A percentile compares a stretch with the other conserved stretches of the same genome.
These are phyloP conservation scores for Aspergillus conjunctus DNA, from an alignment of 495 filamentous ascomycete genomes.

Conservation along the genomic window DNA sequence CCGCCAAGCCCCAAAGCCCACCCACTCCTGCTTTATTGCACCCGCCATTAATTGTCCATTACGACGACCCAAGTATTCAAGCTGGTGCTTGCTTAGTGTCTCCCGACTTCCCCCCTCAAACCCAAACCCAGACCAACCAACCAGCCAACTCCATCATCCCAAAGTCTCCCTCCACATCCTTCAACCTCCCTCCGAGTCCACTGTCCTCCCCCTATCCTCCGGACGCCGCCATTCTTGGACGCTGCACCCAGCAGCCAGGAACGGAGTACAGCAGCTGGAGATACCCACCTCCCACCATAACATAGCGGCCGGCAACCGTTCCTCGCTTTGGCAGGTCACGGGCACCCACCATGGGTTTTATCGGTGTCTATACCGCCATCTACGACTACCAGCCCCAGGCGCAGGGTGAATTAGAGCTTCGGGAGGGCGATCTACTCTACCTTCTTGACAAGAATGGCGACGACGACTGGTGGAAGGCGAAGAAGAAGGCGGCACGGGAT, in stretches of 20 bases:
- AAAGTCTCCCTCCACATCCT: conserved; percentile 5
- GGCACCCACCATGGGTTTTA: conserved; percentile 64
- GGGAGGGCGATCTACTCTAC: conserved; percentile 89
- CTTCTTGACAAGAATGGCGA: conserved; percentile 86
- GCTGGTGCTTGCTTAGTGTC: too few species aligned
- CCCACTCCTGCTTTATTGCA: too few species aligned
- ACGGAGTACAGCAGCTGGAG: conserved; percentile 15
- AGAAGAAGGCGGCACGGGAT: conserved; percentile 89
- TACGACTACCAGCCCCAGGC: conserved; percentile 93
- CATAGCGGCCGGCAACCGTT: conserved; percentile 6
- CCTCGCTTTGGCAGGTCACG: conserved; percentile 18
- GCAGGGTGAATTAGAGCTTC: conserved; percentile 82
- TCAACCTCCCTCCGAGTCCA: background rate
- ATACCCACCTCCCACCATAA: conserved; percentile 2
- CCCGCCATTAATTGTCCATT: background rate
- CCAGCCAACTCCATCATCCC: conserved; percentile 13
- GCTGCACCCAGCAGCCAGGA: conserved; percentile 25
- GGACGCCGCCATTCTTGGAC: conserved; percentile 14
- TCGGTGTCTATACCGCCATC: conserved; percentile 87
- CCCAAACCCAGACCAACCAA: background rate
- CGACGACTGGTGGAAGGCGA: conserved; percentile 97
- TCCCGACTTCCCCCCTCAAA: background rate
- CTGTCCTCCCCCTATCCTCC: conserved; percentile 10
- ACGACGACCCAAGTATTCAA: background rate
- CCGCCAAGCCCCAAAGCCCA: conserved; percentile 17